Conservation (phyloP, 2,329 filamentous ascomycete species). For the Fusarium liriodendri region DNA sequence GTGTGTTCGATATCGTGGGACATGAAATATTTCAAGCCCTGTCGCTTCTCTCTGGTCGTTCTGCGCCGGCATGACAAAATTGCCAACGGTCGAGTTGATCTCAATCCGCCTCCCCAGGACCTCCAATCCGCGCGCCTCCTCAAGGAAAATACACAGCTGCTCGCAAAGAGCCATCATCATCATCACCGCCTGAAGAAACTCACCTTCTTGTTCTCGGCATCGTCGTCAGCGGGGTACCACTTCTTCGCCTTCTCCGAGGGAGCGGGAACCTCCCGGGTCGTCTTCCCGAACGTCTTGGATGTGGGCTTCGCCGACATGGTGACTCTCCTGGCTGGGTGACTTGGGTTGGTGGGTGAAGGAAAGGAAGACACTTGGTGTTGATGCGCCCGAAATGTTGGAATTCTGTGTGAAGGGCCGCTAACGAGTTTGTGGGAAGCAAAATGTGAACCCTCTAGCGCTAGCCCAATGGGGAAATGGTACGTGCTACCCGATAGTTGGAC, state of each 20-base stretch:
- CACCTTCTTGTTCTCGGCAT: constrained; percentile 92
- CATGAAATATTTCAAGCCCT: constrained; percentile 27
- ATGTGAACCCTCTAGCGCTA: constrained; percentile 57
- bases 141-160: constrained; percentile 19
- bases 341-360: constrained; percentile 50
- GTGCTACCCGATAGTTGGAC: constrained; percentile 37
- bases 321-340: constrained; percentile 60
- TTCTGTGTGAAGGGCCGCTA: constrained; percentile 56
- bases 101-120: constrained; percentile 17
- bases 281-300: constrained; percentile 98
- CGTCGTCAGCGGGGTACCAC: constrained; percentile 98
- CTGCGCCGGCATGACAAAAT: constrained; percentile 20
- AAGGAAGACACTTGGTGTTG: constrained; percentile 53
- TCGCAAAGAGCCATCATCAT: constrained; percentile 29
- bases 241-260: constrained; percentile 93
- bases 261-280: constrained; percentile 90
- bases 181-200: constrained; percentile 59
- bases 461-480: constrained; percentile 42
- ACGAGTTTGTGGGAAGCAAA: constrained; percentile 58
- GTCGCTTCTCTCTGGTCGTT: constrained; percentile 11
- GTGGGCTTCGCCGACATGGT: constrained; percentile 80
- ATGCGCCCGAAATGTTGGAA: constrained; percentile 54
- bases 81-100: constrained; percentile 14
- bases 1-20: constrained; percentile 29
- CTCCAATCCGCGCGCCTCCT: constrained; percentile 14